Evolutionary conservation across 148 eudicot species (phyloP).

Genomic region (Rhododendron mucronatum): DNA sequence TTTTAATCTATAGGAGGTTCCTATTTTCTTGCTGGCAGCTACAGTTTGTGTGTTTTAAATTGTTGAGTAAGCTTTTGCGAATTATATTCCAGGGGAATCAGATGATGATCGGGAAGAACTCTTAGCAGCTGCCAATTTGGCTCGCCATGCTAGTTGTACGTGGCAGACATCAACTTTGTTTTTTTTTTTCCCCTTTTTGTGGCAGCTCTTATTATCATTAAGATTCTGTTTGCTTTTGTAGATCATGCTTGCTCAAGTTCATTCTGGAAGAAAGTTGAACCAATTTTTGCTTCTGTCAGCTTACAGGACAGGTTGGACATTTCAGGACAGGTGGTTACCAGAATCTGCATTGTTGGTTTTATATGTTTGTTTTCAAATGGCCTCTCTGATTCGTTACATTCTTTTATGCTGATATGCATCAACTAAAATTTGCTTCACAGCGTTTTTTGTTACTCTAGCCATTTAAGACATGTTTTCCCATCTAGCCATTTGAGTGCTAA

Average conservation of each 20-base stretch:
- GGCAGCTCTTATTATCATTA: not conserved
- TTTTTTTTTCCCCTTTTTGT: not conserved
- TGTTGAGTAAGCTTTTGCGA: not conserved
- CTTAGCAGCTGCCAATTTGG: conserved; percentile 49
- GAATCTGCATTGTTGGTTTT: not conserved
- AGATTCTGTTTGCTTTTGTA: conserved; percentile 14
- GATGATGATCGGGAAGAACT: conserved; percentile 48
- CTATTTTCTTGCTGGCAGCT: not conserved
- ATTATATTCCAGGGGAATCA: conserved; percentile 34
- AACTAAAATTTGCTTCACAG: not conserved
- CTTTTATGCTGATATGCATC: not conserved
- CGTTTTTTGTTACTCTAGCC: not conserved
- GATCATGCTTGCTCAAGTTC: conserved; percentile 39
- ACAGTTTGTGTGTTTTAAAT: not conserved
- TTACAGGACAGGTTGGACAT: conserved; percentile 28
- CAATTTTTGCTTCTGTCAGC: conserved; percentile 38
- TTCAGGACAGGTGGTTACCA: conserved; percentile 38
- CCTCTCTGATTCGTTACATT: not conserved
- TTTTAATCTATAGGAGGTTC: not conserved
- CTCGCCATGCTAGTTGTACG: conserved; percentile 47
- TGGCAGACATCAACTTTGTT: not conserved
- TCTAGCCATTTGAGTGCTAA: not conserved
- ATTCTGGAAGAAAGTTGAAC: conserved; percentile 61
- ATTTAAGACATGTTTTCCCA: not conserved
- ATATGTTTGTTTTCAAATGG: not conserved